Base-by-base conservation (phyloP, 1,284 basidiomycete species). In the Leucoagaricus sp. region DNA sequence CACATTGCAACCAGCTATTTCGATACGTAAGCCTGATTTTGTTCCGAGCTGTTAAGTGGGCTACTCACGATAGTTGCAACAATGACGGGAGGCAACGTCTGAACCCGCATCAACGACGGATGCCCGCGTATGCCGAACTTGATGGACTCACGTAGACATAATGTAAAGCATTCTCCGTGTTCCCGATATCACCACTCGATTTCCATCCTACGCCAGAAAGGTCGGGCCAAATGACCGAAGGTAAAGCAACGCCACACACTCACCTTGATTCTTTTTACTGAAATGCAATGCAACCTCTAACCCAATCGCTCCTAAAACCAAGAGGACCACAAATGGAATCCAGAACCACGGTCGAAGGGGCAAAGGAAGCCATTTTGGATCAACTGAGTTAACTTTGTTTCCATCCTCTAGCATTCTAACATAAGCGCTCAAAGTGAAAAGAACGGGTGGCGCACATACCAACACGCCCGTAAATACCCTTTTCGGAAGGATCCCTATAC, bases 81-180 rank as follows among this genome's bases (percentile, higher is more conserved):
- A 15, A 71, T 71, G 12, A 82, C 80, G 1, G 80, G 78, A 13
- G 81, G 81, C 13, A 83, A 64, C 1, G 79, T 82, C 80, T 83
- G 13, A 49, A 21, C 19, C 12, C 36, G 33, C 26, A 34, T 58
- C n/a, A 57, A 45, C 40, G 45, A 31, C 25, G 4, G 9, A 26
- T 29, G n/a, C 38, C 26, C 7, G 21, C 47, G 34, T 34, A 36
- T 17, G 36, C 19, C 34, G 48, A 9, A n/a, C 17, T 23, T 8
- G 49, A 49, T 4, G 17, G 4, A 65, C 70, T 21, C 61, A 82
- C 80, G 63, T 81, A 81, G 49, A 78, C 75, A 63, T 80, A 82
- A 64, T 82, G 80, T 64, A 80, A 60, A 23, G 76, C 65, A 19
- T 69, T 69, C 9, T 67, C 63, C 25, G 71, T 63, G 19, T 69